Evolutionary conservation across 805 yeast species (phyloP), one percentile per base, ranked within the genome.

Genomic region (Scheffersomyces ergatensis): DNA sequence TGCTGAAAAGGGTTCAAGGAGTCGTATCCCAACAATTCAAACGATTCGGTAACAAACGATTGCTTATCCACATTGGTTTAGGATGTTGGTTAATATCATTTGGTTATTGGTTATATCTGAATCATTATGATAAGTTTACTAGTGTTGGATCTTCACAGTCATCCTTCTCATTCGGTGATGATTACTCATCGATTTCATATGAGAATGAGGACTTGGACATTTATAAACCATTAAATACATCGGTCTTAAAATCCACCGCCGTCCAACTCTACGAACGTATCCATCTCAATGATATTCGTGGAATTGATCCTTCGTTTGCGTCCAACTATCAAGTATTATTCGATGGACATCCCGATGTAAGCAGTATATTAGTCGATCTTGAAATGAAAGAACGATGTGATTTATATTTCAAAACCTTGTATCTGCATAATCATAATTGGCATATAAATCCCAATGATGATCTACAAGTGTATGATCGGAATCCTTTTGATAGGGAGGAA

Each of bases 351-450:
- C 25, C 25, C 11, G 48, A 34, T 31, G 24, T 57, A n/a, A 48
- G 49, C 34, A 49, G 54, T n/a, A 39, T 62, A 7, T 43, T 62
- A 23, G 31, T 33, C 9, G 37, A 43, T 20, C 42, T 57, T 31
- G 39, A 66, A 3, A 51, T 66, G 19, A 48, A 53, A 3, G 60
- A 71, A 34, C 65, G 74, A 39, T 78, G 84, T 53, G 54, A 60
- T 29, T 44, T 60, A 4, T 78, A 76, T 47, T 78, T 78, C 51
- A 61, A 67, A 33, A 67, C 63, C 39, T 51, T 78, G 8, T 67
- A 65, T 46, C 48, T 53, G 15, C 32, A 41, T 8, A 58, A 74
- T 37, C 64, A 67, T 17, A 65, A 74, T 27, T 78, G 84, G 84
- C 60, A 57, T 38, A 43, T 72, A 6, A 48, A 66, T 31, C 74